These are phyloP conservation scores for Oryza punctata DNA, from an alignment of 176 grass and related monocot genomes.

Conservation along the genomic window DNA sequence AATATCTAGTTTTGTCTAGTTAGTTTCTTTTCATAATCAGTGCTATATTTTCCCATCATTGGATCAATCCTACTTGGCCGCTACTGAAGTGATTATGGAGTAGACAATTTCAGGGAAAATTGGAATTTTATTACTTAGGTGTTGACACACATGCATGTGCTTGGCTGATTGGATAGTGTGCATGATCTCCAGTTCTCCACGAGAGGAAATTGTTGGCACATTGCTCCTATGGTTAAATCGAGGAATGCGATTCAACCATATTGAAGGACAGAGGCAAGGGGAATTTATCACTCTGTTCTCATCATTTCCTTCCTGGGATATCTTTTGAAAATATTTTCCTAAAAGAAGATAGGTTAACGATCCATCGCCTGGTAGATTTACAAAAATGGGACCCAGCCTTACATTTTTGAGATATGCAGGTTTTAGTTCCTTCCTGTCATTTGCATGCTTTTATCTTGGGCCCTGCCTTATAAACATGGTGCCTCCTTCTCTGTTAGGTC, in stretches of 20 bases:
- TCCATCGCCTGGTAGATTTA: neutral
- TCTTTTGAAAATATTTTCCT: neutral
- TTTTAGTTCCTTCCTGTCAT: neutral
- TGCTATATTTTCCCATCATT: slow-evolving; percentile 15
- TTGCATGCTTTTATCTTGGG: neutral
- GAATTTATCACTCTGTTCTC: neutral
- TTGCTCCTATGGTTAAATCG: neutral
- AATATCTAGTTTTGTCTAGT: neutral
- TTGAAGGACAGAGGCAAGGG: neutral
- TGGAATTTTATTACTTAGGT: neutral
- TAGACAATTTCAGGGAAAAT: neutral
- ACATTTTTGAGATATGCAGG: neutral
- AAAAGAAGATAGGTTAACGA: neutral
- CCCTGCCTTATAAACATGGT: neutral
- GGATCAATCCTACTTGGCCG: neutral
- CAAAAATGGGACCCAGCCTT: neutral
- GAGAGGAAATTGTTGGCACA: neutral
- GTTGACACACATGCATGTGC: neutral
- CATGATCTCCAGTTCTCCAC: neutral
- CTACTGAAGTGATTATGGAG: slow-evolving; percentile 3
- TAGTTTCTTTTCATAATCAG: neutral
- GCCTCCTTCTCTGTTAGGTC: neutral
- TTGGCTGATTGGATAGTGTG: neutral
- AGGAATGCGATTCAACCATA: neutral
- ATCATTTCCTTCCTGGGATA: neutral